These are phyloP conservation scores for Athelia sp. DNA, from an alignment of 1,284 basidiomycete species.

Conservation along the genomic window DNA sequence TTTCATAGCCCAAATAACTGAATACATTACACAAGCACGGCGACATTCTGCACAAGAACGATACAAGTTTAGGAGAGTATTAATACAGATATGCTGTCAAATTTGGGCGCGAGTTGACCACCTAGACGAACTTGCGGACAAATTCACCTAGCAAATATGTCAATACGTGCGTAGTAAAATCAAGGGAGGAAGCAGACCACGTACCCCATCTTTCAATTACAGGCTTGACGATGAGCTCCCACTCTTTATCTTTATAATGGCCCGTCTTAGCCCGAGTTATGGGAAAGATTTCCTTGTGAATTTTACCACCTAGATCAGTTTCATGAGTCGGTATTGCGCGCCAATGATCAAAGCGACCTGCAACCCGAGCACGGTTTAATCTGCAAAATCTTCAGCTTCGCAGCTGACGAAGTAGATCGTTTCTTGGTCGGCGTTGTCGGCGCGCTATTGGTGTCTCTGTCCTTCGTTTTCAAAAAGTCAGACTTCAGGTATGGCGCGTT, in stretches of 20 bases:
- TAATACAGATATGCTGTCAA: too few relatives aligned
- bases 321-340: too few relatives aligned
- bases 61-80: too few relatives aligned
- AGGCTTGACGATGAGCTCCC: conserved; percentile 69
- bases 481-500: conserved; percentile 55
- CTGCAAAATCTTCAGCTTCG: neutral
- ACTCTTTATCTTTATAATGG: conserved; percentile 56
- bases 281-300: conserved; percentile 74
- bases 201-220: conserved; percentile 72
- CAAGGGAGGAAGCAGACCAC: too few relatives aligned
- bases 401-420: neutral
- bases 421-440: conserved; percentile 10
- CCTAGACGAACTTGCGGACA: too few relatives aligned
- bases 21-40: too few relatives aligned
- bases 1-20: too few relatives aligned
- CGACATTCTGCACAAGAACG: too few relatives aligned
- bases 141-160: too few relatives aligned
- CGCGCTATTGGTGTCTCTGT: conserved; percentile 10
- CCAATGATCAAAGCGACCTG: too few relatives aligned
- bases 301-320: conserved; percentile 39
- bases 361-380: conserved; percentile 30
- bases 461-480: conserved; percentile 34
- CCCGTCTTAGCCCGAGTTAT: conserved; percentile 52
- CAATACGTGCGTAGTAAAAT: too few relatives aligned
- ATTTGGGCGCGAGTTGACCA: too few relatives aligned